A percentile compares a stretch with the other conserved stretches of the same genome.
phyloP scores from a whole-genome alignment of 768 basidiomycete genomes.

The Russula earlei region DNA sequence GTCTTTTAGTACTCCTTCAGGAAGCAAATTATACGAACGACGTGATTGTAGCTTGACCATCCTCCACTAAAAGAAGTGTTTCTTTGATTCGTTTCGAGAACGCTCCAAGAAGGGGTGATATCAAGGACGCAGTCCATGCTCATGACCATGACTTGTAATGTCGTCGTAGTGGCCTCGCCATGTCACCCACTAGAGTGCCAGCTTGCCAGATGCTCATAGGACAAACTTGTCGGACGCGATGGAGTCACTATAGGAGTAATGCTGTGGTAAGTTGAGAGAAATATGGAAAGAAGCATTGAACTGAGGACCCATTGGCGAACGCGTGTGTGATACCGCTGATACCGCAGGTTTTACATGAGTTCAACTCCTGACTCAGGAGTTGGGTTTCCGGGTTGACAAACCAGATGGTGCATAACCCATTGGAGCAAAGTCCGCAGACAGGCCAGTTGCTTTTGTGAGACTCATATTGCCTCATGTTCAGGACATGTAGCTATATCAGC shows the following conservation, averaged over 20 bases:
- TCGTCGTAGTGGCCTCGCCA: constrained; percentile 6
- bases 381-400: too few species aligned
- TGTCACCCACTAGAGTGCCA: constrained; percentile 5
- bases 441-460: too few species aligned
- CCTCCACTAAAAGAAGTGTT: constrained; percentile 5
- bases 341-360: too few species aligned
- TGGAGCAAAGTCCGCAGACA: too few species aligned
- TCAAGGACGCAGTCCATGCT: constrained; percentile 15
- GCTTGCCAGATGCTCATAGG: not conserved
- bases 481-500: too few species aligned
- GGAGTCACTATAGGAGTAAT: not conserved
- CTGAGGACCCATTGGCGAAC: too few species aligned
- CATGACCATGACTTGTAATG: not conserved
- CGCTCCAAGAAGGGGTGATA: constrained; percentile 10
- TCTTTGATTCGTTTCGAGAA: constrained; percentile 3
- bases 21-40: not conserved
- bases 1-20: not conserved
- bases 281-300: too few species aligned
- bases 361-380: too few species aligned
- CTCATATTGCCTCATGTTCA: too few species aligned
- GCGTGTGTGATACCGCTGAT: too few species aligned
- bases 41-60: constrained; percentile 9
- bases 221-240: not conserved
- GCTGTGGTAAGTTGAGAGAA: too few species aligned
- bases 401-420: too few species aligned